Base-by-base conservation (phyloP, 2,329 filamentous ascomycete genomes). In the Metarhizium album region DNA sequence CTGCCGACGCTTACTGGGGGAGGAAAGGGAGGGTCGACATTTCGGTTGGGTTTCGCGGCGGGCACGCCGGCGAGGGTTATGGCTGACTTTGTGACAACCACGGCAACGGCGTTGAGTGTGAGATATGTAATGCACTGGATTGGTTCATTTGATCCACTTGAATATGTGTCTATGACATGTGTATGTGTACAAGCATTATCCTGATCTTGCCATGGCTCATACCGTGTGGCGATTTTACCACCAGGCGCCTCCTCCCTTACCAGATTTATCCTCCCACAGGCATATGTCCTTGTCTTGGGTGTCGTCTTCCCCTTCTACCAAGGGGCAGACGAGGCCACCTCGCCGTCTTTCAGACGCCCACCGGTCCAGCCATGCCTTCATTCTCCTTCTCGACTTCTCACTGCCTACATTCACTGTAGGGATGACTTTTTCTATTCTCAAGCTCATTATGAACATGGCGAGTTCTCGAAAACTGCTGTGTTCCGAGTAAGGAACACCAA, bases 401-500 rank as follows among this genome's bases (percentile, higher is more conserved):
- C 75, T 82, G 2, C 80, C 80, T 1, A 84, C 78, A 52, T 98
- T 97, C 3, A 98, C 93, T 0, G 93, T 98, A 0, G 93, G 93
- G 16, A 98, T 85, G 6, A 98, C 80, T 67, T 84, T 87, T 56
- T 91, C 90, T 57, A 98, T 94, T 51, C 87, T 74, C 65, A 98
- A 65, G 20, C 84, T 80, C 74, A 93, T 93, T 58, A 91, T 80
- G 63, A 98, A 98, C 78, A 97, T 84, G 0, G 89, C 91, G 63
- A 98, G 68, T 72, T 98, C 93, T 40, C 91, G 78, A 63, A 98
- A 98, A 54, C 87, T 94, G 65, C 87, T 93, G 66, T 98, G 93
- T 70, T 98, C 93, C 48, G 85, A 90, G 64, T 98, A 98, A 2
- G 93, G 93, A 2, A 97, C 93, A 1, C 89, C 90, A 59, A 94